Base-by-base conservation (phyloP, 2,329 filamentous ascomycete species). In the Hypomyces perniciosus region DNA sequence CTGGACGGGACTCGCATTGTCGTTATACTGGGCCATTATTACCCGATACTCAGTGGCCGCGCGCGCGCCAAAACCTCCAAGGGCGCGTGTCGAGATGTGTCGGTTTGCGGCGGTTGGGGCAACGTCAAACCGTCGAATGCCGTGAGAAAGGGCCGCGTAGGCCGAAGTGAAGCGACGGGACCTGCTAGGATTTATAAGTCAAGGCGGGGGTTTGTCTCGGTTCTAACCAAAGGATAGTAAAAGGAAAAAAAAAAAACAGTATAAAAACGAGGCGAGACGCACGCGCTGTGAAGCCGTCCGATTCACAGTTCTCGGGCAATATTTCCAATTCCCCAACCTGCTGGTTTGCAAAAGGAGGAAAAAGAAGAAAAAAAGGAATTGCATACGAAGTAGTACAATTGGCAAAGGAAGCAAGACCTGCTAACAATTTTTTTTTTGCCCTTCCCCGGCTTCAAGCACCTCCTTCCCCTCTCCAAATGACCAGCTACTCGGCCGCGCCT, bases 81-180 rank as follows among this genome's bases (percentile, higher is more conserved):
- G 7, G 20, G 13, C 43, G n/a, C 27, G 35, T 29, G 49, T 45
- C 46, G 49, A 48, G 44, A 50, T 50, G 39, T 38, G 60, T 65
- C 65, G 65, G 67, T 63, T 69, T 63, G 67, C 61, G 56, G 63
- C 67, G 66, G 67, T 61, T 66, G 55, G 56, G 20, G 55, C 46
- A 57, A 66, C 62, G 62, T 54, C 55, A 58, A 60, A 54, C 56
- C 50, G 50, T 34, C 13, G 29, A 35, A 42, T 48, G 30, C 30
- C 42, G 28, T 39, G 35, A n/a, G 38, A 34, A 9, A 26, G 27
- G 27, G 46, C 48, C 43, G 46, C 53, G 40, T 48, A 53, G 50
- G 54, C 57, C 54, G 57, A 56, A 56, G 54, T 53, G 40, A 53
- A 53, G 51, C 51, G 51, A 42, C 39, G 5, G 28, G 20, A 20